Evolutionary conservation across 2,329 filamentous ascomycete species (phyloP).

Genomic region (Curvularia lunata): DNA sequence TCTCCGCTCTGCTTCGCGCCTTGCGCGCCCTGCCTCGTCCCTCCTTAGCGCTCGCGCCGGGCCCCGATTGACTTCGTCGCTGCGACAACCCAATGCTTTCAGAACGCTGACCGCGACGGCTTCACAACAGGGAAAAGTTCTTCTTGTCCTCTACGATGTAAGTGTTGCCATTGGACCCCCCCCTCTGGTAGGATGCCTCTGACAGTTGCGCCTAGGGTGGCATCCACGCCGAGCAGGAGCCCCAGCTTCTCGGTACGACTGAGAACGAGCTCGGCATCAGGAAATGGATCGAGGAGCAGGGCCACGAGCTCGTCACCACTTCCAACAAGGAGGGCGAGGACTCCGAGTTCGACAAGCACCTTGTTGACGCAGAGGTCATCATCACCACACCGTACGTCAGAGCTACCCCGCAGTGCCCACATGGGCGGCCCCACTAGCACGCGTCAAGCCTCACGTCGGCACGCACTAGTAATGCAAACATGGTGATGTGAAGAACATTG

Average conservation of each 20-base stretch:
- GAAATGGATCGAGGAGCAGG: conserved; percentile 96
- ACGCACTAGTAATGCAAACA: conserved; percentile 19
- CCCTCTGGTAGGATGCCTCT: conserved; percentile 18
- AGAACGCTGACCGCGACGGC: conserved; percentile 70
- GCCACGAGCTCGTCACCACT: conserved; percentile 95
- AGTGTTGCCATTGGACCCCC: conserved; percentile 43
- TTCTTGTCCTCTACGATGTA: conserved; percentile 92
- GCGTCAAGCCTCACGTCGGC: conserved; percentile 18
- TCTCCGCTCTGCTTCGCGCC: conserved; percentile 65
- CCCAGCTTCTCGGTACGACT: conserved; percentile 87
- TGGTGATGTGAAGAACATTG: conserved; percentile 18
- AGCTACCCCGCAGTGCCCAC: conserved; percentile 39
- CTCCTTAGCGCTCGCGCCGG: conserved; percentile 56
- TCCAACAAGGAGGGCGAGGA: conserved; percentile 95
- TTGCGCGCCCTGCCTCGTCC: conserved; percentile 62
- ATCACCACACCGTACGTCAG: conserved; percentile 88
- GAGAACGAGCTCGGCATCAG: conserved; percentile 98
- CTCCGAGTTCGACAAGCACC: conserved; percentile 93
- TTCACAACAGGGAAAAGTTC: conserved; percentile 88
- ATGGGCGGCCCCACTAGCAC: conserved; percentile 38
- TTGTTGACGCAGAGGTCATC: conserved; percentile 97
- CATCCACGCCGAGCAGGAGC: conserved; percentile 87
- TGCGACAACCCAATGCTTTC: conserved; percentile 58
- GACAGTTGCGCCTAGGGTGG: conserved; percentile 62
- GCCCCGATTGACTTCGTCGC: conserved; percentile 52